Evolutionary conservation across 2,329 filamentous ascomycete genomes (phyloP).

Genomic region (Phaeophleospora eucalypticola): DNA sequence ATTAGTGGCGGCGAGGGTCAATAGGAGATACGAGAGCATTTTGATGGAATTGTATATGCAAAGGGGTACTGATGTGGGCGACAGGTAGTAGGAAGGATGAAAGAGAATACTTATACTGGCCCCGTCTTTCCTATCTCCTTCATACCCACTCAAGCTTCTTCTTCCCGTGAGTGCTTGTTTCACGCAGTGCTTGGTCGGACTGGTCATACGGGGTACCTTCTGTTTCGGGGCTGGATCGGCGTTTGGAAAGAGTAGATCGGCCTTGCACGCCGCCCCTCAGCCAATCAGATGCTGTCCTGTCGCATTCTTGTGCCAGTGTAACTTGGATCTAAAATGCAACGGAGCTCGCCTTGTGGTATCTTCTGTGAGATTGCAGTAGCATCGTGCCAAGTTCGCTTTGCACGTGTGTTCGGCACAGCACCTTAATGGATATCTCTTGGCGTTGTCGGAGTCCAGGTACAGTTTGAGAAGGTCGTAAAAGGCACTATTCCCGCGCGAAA

Average conservation of each 20-base stretch:
- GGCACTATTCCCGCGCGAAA: too few species aligned
- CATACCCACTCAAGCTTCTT: background rate
- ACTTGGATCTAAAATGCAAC: background rate
- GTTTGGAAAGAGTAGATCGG: background rate
- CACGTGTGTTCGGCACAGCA: background rate
- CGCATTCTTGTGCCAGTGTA: background rate
- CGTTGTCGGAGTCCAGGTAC: background rate
- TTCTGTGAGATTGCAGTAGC: too few species aligned
- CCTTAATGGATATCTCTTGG: background rate
- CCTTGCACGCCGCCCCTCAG: background rate
- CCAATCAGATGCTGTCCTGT: background rate
- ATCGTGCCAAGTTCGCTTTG: background rate
- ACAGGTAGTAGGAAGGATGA: background rate
- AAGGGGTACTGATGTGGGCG: background rate
- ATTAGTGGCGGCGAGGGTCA: background rate
- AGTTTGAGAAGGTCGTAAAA: background rate
- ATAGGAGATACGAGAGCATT: background rate
- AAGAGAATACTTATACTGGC: too few species aligned
- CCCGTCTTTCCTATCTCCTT: too few species aligned
- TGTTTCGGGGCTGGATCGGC: background rate
- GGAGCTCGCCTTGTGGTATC: background rate
- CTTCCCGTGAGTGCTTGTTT: background rate
- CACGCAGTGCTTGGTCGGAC: background rate
- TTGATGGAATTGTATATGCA: background rate
- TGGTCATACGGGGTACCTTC: background rate